phyloP scores from a whole-genome alignment of 2,329 filamentous ascomycete species.

The Pyricularia grisea region DNA sequence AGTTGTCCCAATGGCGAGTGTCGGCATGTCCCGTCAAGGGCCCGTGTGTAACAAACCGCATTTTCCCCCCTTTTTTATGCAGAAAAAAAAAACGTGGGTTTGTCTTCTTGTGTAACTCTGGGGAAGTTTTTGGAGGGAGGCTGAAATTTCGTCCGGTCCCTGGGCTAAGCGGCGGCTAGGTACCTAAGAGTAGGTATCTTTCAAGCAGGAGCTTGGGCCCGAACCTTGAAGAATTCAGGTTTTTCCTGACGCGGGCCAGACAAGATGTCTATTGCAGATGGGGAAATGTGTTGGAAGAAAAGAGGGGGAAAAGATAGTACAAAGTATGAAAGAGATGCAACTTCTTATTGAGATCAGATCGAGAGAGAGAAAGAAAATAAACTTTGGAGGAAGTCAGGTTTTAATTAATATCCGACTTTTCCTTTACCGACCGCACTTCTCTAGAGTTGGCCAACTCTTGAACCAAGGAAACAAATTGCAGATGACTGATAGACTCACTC shows the following conservation, averaged over 20 bases:
- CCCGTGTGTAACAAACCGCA: not conserved
- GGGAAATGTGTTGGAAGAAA: too few species aligned
- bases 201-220: not conserved
- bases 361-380: too few species aligned
- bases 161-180: not conserved
- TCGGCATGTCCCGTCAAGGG: not conserved
- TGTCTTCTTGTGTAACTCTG: not conserved
- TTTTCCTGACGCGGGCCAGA: not conserved
- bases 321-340: too few species aligned
- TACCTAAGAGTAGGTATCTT: not conserved
- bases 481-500: too few species aligned
- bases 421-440: too few species aligned
- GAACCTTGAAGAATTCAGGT: not conserved
- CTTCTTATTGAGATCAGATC: too few species aligned
- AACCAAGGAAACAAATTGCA: too few species aligned
- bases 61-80: not conserved
- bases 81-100: not conserved
- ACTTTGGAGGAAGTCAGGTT: too few species aligned
- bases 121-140: not conserved
- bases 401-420: too few species aligned
- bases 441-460: too few species aligned
- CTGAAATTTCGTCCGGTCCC: not conserved
- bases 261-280: not conserved
- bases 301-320: too few species aligned
- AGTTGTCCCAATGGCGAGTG: not conserved